Percentiles rank a stretch among this genome's conserved stretches.
phyloP scores from a whole-genome alignment of 2,329 filamentous ascomycete genomes.

The Didymella exigua region DNA sequence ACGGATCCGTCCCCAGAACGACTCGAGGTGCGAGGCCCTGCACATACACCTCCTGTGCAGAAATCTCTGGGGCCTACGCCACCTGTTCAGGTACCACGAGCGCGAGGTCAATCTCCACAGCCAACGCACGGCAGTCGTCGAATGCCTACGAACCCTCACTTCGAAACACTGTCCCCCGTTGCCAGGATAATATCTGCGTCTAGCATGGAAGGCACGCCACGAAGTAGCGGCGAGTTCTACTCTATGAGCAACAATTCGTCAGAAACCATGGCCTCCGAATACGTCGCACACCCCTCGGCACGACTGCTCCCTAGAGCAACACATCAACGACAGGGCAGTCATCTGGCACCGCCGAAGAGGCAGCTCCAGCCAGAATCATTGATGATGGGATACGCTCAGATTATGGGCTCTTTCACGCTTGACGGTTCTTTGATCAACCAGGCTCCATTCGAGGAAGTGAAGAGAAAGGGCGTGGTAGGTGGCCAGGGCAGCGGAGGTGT shows the following conservation, averaged over 20 bases:
- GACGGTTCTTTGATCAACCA: conserved; percentile 92
- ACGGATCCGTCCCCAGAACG: conserved; percentile 39
- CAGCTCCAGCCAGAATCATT: conserved; percentile 70
- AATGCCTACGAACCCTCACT: conserved; percentile 47
- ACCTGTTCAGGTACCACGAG: conserved; percentile 45
- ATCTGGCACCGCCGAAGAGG: conserved; percentile 40
- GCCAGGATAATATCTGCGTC: conserved; percentile 77
- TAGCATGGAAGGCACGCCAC: conserved; percentile 75
- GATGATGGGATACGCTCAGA: conserved; percentile 98
- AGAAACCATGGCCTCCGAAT: conserved; percentile 91
- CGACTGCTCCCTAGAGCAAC: conserved; percentile 53
- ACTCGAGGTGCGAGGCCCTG: conserved; percentile 36
- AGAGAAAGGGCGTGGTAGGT: conserved; percentile 88
- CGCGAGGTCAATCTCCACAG: conserved; percentile 21
- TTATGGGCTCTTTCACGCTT: conserved; percentile 88
- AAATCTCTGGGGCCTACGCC: conserved; percentile 15
- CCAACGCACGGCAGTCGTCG: conserved; percentile 24
- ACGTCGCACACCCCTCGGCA: conserved; percentile 59
- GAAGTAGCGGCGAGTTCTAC: conserved; percentile 94
- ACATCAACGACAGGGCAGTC: conserved; percentile 40
- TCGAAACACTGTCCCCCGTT: conserved; percentile 65
- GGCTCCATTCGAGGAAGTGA: conserved; percentile 91
- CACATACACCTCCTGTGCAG: neutral
- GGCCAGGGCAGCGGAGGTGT: conserved; percentile 83
- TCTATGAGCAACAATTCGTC: conserved; percentile 93